Evolutionary conservation across 2,329 filamentous ascomycete species (phyloP).

Genomic region (Monosporascus sp.): DNA sequence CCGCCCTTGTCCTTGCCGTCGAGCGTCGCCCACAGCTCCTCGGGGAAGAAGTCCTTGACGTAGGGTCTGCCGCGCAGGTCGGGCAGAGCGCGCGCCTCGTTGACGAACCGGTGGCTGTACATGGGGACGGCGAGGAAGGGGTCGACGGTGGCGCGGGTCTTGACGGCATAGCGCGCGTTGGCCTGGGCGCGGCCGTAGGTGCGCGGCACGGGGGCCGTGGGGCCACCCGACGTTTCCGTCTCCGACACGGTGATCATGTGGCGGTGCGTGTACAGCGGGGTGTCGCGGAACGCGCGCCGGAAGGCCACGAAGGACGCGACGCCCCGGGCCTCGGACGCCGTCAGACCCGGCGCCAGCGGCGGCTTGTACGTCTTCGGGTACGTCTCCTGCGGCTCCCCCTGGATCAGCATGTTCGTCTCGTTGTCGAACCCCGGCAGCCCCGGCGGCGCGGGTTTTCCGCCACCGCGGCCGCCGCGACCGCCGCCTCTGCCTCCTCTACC

Average conservation of each 20-base stretch:
- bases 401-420: constrained; percentile 42
- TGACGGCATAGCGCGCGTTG: constrained; percentile 51
- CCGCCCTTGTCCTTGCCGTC: constrained; percentile 41
- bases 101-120: constrained; percentile 51
- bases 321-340: constrained; percentile 38
- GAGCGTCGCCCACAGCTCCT: constrained; percentile 50
- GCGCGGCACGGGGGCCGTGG: constrained; percentile 34
- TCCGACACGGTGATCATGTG: constrained; percentile 26
- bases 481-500: constrained; percentile 42
- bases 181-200: constrained; percentile 54
- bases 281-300: constrained; percentile 51
- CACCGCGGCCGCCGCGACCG: constrained; percentile 41
- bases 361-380: constrained; percentile 49
- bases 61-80: constrained; percentile 48
- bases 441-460: constrained; percentile 34
- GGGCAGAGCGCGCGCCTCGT: constrained; percentile 47
- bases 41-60: constrained; percentile 47
- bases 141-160: constrained; percentile 51
- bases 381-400: constrained; percentile 53
- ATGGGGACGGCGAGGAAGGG: constrained; percentile 55
- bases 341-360: constrained; percentile 39
- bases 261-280: constrained; percentile 52
- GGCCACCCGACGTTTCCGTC: constrained; percentile 6
- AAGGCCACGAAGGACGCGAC: constrained; percentile 50
- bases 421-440: constrained; percentile 46